Evolutionary conservation across 148 eudicot species (phyloP), one percentile per base, ranked within the genome.

Genomic region (Vaccinium myrtillus): DNA sequence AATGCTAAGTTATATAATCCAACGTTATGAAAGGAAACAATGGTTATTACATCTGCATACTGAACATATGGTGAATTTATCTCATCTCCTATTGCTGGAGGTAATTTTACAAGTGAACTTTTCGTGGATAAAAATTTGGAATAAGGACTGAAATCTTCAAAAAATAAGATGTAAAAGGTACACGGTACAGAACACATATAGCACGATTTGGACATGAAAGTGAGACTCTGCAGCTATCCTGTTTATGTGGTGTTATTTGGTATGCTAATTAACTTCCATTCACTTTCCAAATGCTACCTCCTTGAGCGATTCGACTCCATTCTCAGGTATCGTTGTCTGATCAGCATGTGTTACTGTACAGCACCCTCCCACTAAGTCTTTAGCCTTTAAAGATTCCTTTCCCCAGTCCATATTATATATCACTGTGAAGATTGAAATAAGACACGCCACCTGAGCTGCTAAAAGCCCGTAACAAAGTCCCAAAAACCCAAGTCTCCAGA

Each of bases 401-500:
- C 91, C 95, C 98, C 98, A 95, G 77, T 95, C 87, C 54, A 93
- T 95, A 51, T 83, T 91, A 81, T 90, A 90, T 69, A 93, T 71
- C 43, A 90, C 94, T 85, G 81, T 79, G 77, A 93, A 79, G 80
- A 95, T 91, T 21, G 95, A 92, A 58, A 94, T 50, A 9, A 85
- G 87, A 85, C 98, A 95, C 49, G 91, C 89, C 59, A 90, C 54
- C 87, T 95, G 97, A 67, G 98, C 98, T 21, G 92, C 94, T 81
- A 95, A 70, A 65, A 95, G 94, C 30, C 97, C 97, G 69, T 92
- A 95, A 85, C 95, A 95, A 86, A 95, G 98, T 61, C 98, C 98
- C 56, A 75, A 30, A 83, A 86, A 95, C 74, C 90, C 97, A 67
- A 89, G 86, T 75, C 86, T 82, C 81, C 89, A 86, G 54, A 86